Conservation (phyloP, 1,139 yeast species). For the Pichia terricola region DNA sequence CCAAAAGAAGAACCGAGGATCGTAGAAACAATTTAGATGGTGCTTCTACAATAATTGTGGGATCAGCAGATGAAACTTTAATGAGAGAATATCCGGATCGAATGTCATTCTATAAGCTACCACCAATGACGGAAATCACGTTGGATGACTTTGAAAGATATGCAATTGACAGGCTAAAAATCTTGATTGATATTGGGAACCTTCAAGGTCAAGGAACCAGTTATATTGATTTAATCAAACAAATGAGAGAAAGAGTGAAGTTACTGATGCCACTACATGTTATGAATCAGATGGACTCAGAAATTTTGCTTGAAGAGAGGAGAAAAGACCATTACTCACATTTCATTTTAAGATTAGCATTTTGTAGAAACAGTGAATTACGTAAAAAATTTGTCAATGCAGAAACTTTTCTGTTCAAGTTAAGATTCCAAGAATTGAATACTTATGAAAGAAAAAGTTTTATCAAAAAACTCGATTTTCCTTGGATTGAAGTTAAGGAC, state of each 20-base stretch:
- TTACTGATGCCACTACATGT: slow-evolving; percentile 53
- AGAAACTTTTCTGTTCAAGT: slow-evolving; percentile 64
- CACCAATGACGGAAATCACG: slow-evolving; percentile 80
- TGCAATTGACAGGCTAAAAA: slow-evolving; percentile 87
- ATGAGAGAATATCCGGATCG: slow-evolving; percentile 33
- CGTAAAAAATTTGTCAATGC: slow-evolving; percentile 69
- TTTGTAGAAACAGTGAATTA: slow-evolving; percentile 82
- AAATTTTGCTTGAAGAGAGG: slow-evolving; percentile 39
- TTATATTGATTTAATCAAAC: slow-evolving; percentile 53
- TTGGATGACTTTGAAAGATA: slow-evolving; percentile 86
- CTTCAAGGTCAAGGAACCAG: slow-evolving; percentile 57
- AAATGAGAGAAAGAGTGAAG: slow-evolving; percentile 56
- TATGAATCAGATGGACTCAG: slow-evolving; percentile 22
- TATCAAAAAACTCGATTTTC: slow-evolving; percentile 48
- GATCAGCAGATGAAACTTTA: slow-evolving; percentile 7
- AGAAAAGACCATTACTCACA: slow-evolving; percentile 90
- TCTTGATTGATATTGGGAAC: slow-evolving; percentile 77
- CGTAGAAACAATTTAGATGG: slow-evolving; percentile 53
- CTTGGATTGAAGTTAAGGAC: slow-evolving; percentile 60
- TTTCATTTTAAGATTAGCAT: slow-evolving; percentile 76
- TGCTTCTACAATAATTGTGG: slow-evolving; percentile 5
- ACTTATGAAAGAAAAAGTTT: slow-evolving; percentile 65
- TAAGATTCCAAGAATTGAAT: slow-evolving; percentile 60
- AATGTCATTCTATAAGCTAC: slow-evolving; percentile 58
- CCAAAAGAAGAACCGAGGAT: slow-evolving; percentile 67